Base-by-base conservation (phyloP, 768 basidiomycete genomes). In the Mycena indigotica region DNA sequence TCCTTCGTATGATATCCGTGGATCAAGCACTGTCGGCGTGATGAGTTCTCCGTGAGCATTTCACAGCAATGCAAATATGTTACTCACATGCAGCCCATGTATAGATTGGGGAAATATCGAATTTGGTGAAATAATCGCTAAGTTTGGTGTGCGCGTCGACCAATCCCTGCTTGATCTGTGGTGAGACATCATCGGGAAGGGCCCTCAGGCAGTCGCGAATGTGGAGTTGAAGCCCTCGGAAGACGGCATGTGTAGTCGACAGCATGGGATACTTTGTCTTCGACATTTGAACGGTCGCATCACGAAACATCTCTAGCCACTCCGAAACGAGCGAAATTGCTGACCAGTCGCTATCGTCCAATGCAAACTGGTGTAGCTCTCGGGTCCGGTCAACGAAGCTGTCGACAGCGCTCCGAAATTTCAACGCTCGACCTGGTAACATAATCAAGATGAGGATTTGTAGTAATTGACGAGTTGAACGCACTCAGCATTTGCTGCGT, bases 401-500 rank as follows among this genome's bases (percentile, higher is more conserved):
- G 39, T 52, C n/a, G 16, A 60, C 41, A 2, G 29, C 51, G 12
- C 25, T 10, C 16, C 50, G 48, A 45, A 55, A 55, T 38, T 46
- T 53, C 6, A 62, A 12, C 10, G 64, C 52, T 1, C 52, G 25
- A 1, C 40, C 52, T 53, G 35, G 35, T 38, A 10, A n/a, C 35
- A n/a, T 38, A 10, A 38, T 10, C n/a, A n/a, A n/a, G 35, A 10
- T n/a, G 35, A 38, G 12, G n/a, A 38, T 38, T n/a, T n/a, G n/a
- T n/a, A n/a, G n/a, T n/a, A 38, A 38, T 10, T 10, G n/a, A 38
- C 12, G n/a, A n/a, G 35, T 10, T n/a, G 12, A n/a, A 38, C 66
- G 23, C 53, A 72, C 59, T 53, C 25, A 73, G 60, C 71, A 72
- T 73, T 39, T 70, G 65, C 48, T 72, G 69, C 3, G 68, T 72